Base-by-base conservation (phyloP, 169 alveolate species). In the Plasmodium cynomolgi region DNA sequence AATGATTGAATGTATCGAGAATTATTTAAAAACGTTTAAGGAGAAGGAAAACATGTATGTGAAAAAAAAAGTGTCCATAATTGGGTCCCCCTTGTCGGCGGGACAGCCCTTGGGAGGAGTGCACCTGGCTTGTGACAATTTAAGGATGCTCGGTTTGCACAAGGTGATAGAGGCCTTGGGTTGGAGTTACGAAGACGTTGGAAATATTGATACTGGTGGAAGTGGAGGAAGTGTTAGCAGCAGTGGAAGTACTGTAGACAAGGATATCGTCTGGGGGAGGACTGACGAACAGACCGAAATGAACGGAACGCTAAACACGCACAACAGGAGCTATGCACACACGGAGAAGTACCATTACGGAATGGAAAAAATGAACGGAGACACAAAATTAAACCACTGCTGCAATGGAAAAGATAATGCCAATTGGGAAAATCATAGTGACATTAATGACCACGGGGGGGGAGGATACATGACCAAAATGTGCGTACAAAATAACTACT, bases 71-170 rank as follows among this genome's bases (percentile, higher is more conserved):
- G 81, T 85, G 3, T 85, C 93, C 33, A 85, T 85, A 15, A 74
- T 85, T 85, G 93, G 93, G 1, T 85, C 93, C 15, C 93, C 93
- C n/a, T 20, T 85, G 17, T 23, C 85, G 11, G 93, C 93, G 39
- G 93, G 93, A 8, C 93, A 85, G 23, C 29, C 93, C 17, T 56
- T 85, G n/a, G 85, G 84, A 9, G 93, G 93, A 3, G 93, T 85
- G 20, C 20, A 85, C 20, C 37, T 73, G 29, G 93, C 93, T 8
- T 85, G 93, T 50, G 93, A 85, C 23, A 50, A 85, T 33, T 85
- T 85, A 23, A 85, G 93, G 29, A 74, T 73, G 68, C 17, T 74
- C 17, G 93, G 93, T 31, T 15, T 85, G 29, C 81, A 85, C 29
- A 73, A 85, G 13, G 84, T 85, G 29, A 85, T 85, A 15, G 29